Evolutionary conservation across 2,329 filamentous ascomycete genomes (phyloP).

Genomic region (Curvularia spicifera): DNA sequence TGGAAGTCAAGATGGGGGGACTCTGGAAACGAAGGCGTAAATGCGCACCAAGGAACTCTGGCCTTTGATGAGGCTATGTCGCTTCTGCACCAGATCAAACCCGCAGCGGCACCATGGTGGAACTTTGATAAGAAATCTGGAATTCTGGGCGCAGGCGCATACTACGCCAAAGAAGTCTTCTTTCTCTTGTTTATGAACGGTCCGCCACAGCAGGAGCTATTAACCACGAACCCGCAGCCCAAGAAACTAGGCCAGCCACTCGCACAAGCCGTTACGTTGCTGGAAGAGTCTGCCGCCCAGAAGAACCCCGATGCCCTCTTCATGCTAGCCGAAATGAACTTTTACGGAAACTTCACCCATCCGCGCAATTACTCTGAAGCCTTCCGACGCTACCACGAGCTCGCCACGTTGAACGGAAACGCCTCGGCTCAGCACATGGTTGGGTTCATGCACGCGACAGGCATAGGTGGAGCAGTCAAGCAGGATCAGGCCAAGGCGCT

Average conservation of each 20-base stretch:
- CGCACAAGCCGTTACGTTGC: slow-evolving; percentile 63
- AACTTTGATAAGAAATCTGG: slow-evolving; percentile 61
- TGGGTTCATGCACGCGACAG: slow-evolving; percentile 93
- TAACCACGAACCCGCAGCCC: slow-evolving; percentile 46
- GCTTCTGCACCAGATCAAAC: slow-evolving; percentile 52
- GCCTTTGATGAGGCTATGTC: slow-evolving; percentile 50
- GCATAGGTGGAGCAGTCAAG: slow-evolving; percentile 79
- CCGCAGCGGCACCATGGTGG: slow-evolving; percentile 50
- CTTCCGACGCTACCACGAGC: slow-evolving; percentile 78
- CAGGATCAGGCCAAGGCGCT: slow-evolving; percentile 89
- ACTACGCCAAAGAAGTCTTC: slow-evolving; percentile 69
- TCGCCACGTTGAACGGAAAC: slow-evolving; percentile 81
- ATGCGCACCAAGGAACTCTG: slow-evolving; percentile 28
- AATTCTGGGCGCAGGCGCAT: slow-evolving; percentile 61
- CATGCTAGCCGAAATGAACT: slow-evolving; percentile 91
- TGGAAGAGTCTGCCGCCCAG: slow-evolving; percentile 64
- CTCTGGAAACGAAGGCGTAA: slow-evolving; percentile 15
- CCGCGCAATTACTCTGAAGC: slow-evolving; percentile 80
- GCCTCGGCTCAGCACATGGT: slow-evolving; percentile 95
- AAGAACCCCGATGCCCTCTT: slow-evolving; percentile 83
- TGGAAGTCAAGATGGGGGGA: slow-evolving; percentile 34
- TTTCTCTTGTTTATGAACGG: slow-evolving; percentile 70
- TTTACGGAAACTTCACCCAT: slow-evolving; percentile 91
- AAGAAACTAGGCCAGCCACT: slow-evolving; percentile 60
- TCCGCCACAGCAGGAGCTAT: slow-evolving; percentile 57